Conservation (phyloP, 176 grass and related monocot genomes). For the Juncus inflexus region DNA sequence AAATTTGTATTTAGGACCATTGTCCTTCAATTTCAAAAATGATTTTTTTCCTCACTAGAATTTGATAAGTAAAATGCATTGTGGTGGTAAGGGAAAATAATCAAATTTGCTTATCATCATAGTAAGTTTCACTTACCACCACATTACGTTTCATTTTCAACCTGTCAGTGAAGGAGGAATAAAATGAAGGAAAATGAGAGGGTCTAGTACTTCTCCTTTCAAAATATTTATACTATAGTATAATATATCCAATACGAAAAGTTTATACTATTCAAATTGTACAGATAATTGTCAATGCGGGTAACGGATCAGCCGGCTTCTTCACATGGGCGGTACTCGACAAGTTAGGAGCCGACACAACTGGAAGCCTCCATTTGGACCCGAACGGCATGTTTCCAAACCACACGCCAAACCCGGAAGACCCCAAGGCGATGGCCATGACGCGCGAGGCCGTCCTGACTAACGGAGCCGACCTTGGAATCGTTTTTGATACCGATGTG, state of each 20-base stretch:
- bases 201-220: too few species aligned
- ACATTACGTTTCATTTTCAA: too few species aligned
- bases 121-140: too few species aligned
- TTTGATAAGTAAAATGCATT: too few species aligned
- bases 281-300: conserved; percentile 75
- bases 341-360: conserved; percentile 62
- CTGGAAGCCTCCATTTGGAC: conserved; percentile 67
- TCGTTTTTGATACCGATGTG: conserved; percentile 90
- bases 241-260: too few species aligned
- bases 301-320: conserved; percentile 80
- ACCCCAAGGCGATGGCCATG: conserved; percentile 54
- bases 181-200: background rate
- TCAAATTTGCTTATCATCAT: background rate
- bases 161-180: too few species aligned
- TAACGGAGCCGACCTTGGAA: conserved; percentile 52
- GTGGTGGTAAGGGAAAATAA: too few species aligned
- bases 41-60: background rate
- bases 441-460: conserved; percentile 51
- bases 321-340: conserved; percentile 72
- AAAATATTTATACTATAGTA: too few species aligned
- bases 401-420: conserved; percentile 85
- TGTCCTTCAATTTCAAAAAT: background rate
- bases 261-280: background rate
- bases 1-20: too few species aligned
- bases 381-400: conserved; percentile 82